phyloP scores from a whole-genome alignment of 2,329 filamentous ascomycete species.

The Pseudocercospora pini-densiflorae region DNA sequence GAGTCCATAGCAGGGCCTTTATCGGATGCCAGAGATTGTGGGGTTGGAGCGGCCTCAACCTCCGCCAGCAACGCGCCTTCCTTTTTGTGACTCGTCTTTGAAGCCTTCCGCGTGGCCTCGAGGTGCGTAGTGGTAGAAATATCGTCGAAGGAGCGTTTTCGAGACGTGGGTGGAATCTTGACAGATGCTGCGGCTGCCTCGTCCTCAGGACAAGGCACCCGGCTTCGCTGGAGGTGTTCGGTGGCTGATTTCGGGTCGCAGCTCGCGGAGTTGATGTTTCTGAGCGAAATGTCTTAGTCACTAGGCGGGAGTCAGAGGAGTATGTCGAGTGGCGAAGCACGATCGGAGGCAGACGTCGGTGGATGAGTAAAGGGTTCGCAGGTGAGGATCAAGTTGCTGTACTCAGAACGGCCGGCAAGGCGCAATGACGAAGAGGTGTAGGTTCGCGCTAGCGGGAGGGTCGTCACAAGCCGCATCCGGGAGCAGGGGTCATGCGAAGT shows the following conservation, averaged over 20 bases:
- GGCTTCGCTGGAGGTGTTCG: conserved; percentile 5
- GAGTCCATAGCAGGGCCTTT: conserved; percentile 75
- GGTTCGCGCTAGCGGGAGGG: conserved; percentile 1
- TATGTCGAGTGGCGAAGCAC: conserved; percentile 6
- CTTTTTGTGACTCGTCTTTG: conserved; percentile 42
- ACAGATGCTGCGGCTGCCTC: conserved; percentile 30
- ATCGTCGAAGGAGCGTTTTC: conserved; percentile 42
- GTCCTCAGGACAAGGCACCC: conserved; percentile 26
- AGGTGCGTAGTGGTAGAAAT: conserved; percentile 27
- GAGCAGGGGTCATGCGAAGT: background rate
- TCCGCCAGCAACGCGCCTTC: conserved; percentile 37
- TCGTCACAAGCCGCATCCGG: conserved; percentile 9
- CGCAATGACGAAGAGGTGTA: background rate
- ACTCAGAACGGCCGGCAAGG: background rate
- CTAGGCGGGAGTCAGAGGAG: background rate
- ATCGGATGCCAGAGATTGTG: conserved; percentile 51
- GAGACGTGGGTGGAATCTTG: conserved; percentile 38
- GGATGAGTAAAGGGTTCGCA: conserved; percentile 10
- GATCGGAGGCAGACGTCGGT: background rate
- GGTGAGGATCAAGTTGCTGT: background rate
- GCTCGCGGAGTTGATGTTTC: background rate
- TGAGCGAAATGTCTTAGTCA: background rate
- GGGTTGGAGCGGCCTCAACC: conserved; percentile 53
- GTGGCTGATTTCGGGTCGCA: background rate
- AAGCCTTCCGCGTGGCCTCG: conserved; percentile 39